These are phyloP conservation scores for Strigomonas oncopelti DNA, from an alignment of 208 protist species.

Conservation along the genomic window DNA sequence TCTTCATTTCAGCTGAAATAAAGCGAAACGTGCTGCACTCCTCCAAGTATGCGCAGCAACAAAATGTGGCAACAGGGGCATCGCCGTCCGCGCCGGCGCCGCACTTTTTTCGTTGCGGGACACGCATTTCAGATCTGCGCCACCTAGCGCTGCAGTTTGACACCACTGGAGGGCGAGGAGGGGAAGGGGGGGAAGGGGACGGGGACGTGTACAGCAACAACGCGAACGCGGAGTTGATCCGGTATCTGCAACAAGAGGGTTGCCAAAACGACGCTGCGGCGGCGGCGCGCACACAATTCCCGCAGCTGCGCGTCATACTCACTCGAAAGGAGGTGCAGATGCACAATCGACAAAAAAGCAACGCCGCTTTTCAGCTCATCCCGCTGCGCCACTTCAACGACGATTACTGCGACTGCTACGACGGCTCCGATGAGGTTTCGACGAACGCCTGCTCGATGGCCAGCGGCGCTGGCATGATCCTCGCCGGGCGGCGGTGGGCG, in stretches of 20 bases:
- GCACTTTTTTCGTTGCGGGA: constrained; percentile 59
- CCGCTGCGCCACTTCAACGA: constrained; percentile 56
- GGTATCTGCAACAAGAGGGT: neutral
- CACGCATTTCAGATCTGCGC: constrained; percentile 51
- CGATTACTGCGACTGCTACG: constrained; percentile 84
- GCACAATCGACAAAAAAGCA: constrained; percentile 34
- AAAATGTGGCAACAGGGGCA: neutral
- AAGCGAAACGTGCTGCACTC: constrained; percentile 1
- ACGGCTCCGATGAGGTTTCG: constrained; percentile 72
- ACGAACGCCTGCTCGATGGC: constrained; percentile 79
- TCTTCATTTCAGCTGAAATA: constrained; percentile 24
- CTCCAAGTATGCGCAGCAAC: neutral
- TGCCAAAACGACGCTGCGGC: neutral
- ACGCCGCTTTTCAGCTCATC: constrained; percentile 55
- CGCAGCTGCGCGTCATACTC: constrained; percentile 51
- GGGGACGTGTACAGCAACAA: neutral
- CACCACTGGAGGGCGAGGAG: neutral
- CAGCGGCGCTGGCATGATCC: constrained; percentile 24
- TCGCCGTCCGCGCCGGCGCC: neutral
- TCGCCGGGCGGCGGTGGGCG: constrained; percentile 39
- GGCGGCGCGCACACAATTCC: constrained; percentile 11
- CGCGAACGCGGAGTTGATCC: neutral
- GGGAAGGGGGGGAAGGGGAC: neutral
- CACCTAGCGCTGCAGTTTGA: constrained; percentile 18
- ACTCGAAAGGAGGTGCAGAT: constrained; percentile 36